phyloP scores from a whole-genome alignment of 2,329 filamentous ascomycete species.

The Claviceps cyperi region DNA sequence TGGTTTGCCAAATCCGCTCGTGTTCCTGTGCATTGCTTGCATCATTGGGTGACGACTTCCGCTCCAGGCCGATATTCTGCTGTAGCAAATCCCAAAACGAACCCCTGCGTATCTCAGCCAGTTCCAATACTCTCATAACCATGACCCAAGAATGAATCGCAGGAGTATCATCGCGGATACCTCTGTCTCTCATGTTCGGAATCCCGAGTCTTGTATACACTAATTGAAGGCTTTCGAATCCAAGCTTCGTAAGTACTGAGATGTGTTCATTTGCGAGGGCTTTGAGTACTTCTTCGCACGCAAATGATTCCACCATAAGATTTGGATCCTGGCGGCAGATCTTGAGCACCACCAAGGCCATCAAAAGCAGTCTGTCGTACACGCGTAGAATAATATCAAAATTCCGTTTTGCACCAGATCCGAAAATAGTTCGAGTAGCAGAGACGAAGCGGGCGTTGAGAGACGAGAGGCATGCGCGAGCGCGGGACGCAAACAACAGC shows the following conservation, averaged over 20 bases:
- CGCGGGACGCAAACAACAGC: slow-evolving; percentile 28
- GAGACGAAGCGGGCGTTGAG: slow-evolving; percentile 22
- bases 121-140: slow-evolving; percentile 37
- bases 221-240: slow-evolving; percentile 27
- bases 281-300: slow-evolving; percentile 35
- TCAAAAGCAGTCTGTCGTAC: slow-evolving; percentile 17
- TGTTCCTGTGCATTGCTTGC: slow-evolving; percentile 28
- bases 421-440: slow-evolving; percentile 5
- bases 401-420: neutral
- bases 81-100: slow-evolving; percentile 49
- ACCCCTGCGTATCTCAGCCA: slow-evolving; percentile 32
- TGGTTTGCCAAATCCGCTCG: slow-evolving; percentile 41
- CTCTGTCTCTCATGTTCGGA: slow-evolving; percentile 31
- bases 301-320: slow-evolving; percentile 22
- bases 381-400: slow-evolving; percentile 11
- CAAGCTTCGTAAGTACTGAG: slow-evolving; percentile 25
- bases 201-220: slow-evolving; percentile 35
- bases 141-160: slow-evolving; percentile 42
- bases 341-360: slow-evolving; percentile 23
- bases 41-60: slow-evolving; percentile 16
- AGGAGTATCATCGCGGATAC: slow-evolving; percentile 33
- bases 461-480: slow-evolving; percentile 26
- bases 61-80: slow-evolving; percentile 23
- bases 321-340: slow-evolving; percentile 25
- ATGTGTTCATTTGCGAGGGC: slow-evolving; percentile 24